Evolutionary conservation across 2,329 filamentous ascomycete species (phyloP).

Genomic region (Xylaria sp.): DNA sequence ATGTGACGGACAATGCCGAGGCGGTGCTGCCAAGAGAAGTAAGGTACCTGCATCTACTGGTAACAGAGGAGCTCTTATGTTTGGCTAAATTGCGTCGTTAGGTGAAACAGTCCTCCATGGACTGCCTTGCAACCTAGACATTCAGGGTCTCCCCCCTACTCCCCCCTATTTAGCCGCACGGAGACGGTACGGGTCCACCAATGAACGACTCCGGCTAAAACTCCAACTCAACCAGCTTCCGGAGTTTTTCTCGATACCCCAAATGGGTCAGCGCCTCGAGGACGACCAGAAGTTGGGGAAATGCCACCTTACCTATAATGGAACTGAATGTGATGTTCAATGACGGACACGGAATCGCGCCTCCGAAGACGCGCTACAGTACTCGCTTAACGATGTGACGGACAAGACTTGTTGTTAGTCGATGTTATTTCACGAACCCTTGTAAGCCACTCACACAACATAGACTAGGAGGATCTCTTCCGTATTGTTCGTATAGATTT

Average conservation of each 20-base stretch:
- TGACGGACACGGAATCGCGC: background rate
- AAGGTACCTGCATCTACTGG: constrained; percentile 22
- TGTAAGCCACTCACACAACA: too few relatives aligned
- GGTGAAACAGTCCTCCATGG: constrained; percentile 32
- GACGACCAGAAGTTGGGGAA: background rate
- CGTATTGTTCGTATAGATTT: too few relatives aligned
- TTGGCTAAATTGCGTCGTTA: constrained; percentile 34
- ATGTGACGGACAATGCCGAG: constrained; percentile 19
- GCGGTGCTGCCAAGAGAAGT: constrained; percentile 22
- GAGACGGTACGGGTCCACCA: constrained; percentile 14
- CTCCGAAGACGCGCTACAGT: background rate
- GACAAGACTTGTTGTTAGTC: too few relatives aligned
- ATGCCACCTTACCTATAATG: background rate
- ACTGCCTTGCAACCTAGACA: constrained; percentile 27
- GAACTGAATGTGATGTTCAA: background rate
- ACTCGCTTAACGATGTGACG: background rate
- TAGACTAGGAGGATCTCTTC: too few relatives aligned
- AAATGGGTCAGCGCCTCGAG: constrained; percentile 17
- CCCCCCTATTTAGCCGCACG: constrained; percentile 34
- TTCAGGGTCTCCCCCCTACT: constrained; percentile 18
- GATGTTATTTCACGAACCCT: background rate
- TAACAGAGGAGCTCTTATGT: constrained; percentile 17
- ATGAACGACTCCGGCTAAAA: constrained; percentile 28
- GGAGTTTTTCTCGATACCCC: constrained; percentile 20
- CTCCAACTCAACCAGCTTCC: constrained; percentile 18